Evolutionary conservation across 116 monocot species (phyloP), one percentile per base, ranked within the genome.

Genomic region (Trichopus zeylanicus): DNA sequence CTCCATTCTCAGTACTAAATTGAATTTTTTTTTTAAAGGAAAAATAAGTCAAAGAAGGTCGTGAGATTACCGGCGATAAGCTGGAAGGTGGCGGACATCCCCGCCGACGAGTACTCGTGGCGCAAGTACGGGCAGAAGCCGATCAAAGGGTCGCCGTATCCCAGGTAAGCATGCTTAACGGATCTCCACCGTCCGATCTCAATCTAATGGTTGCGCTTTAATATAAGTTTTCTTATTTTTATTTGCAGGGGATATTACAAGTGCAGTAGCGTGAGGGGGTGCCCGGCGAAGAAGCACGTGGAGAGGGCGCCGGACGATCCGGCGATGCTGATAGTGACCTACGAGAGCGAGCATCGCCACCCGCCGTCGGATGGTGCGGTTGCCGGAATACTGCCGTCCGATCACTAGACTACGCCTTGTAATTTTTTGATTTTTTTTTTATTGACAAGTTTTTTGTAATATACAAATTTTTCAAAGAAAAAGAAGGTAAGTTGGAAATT

Each of bases 21-120:
- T n/a, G n/a, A n/a, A n/a, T n/a, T 27, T 24, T 20, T 30, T 42
- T 37, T 22, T 61, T 82, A n/a, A n/a, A n/a, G 31, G 56, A 30
- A 56, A 20, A 16, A 4, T 18, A 56, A 19, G 56, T 4, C 19
- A 31, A 56, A 8, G 31, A 31, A 5, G 56, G 32, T 18, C 4
- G 31, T 20, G 56, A 56, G 56, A 32, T 15, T 20, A n/a, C 31
- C 19, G 5, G 56, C 29, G 29, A 18, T 30, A 38, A 26, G 4
- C 5, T 15, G 7, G 59, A 26, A 39, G 12, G 25, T 25, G 38
- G 39, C 18, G n/a, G 39, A 59, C 25, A 16, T 53, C 2, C 53
- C 53, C 4, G 9, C 53, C 6, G 53, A 53, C 27, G 26, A 53
- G 0, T 53, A 26, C 53, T 53, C 27, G 11, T 53, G 53, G 53